Evolutionary conservation across 768 basidiomycete species (phyloP), one percentile per base, ranked within the genome.

Genomic region (Psilocybe tampanensis): DNA sequence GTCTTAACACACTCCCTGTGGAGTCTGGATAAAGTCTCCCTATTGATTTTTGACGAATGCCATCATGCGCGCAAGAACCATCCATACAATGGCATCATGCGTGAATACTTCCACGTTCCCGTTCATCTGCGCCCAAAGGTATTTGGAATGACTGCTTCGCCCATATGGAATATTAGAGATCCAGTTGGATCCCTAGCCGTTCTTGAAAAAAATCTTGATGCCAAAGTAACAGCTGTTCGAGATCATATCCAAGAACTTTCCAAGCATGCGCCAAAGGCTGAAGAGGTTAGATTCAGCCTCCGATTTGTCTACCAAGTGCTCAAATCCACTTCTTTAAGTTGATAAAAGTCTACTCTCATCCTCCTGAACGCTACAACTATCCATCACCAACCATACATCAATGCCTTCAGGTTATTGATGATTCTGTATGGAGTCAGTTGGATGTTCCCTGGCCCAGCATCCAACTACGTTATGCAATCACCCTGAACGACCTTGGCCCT

Each of bases 91-190:
- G 77, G 78, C 39, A 86, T 94, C 57, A 86, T 94, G 84, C 82
- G 81, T 17, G 82, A 87, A 65, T 90, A 90, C 66, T 73, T 73
- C 44, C 70, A 77, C 75, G 62, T 78, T 22, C 54, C 77, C 72
- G 39, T 64, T 41, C 23, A 48, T 1, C 64, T 74, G 18, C 77
- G 88, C n/a, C 90, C 92, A 9, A 93, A 90, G 67, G 78, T 96
- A n/a, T 92, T 95, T 58, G 94, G 94, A 2, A 90, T 96, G 87
- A 95, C 94, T 0, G 94, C 94, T 0, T 94, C 91, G 17, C 94
- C 94, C 0, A 85, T 94, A 22, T 93, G 89, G 88, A 90, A 91
- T 60, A 79, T 84, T 12, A 87, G 83, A 60, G 82, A 92, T 51
- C 85, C 91, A 0, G 69, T 74, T 18, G 80, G 80, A 21, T 89